Conservation (phyloP, 2,329 filamentous ascomycete genomes). For the Diaporthe citriasiana region DNA sequence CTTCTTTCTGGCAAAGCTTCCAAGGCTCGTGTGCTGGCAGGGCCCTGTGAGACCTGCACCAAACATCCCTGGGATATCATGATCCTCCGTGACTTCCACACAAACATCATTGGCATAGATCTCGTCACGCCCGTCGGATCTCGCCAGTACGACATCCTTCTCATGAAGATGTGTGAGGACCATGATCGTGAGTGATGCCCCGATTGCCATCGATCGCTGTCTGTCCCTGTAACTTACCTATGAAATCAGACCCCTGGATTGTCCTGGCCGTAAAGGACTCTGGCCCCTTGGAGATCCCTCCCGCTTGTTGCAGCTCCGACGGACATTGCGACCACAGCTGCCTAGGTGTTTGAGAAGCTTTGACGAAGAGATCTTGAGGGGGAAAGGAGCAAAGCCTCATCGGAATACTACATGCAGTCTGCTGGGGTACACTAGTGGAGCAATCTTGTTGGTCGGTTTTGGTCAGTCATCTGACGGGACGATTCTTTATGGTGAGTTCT, state of each 20-base stretch:
- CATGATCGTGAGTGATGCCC: neutral
- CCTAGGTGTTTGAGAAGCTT: neutral
- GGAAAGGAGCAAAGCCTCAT: neutral
- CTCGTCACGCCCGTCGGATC: neutral
- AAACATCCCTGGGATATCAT: constrained; percentile 32
- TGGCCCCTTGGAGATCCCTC: neutral
- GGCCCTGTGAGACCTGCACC: neutral
- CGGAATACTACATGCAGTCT: neutral
- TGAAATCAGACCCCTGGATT: constrained; percentile 23
- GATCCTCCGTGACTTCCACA: constrained; percentile 32
- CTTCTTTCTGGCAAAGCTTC: constrained; percentile 11
- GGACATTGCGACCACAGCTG: neutral
- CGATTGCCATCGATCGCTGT: neutral
- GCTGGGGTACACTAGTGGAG: neutral
- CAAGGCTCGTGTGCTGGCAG: constrained; percentile 23
- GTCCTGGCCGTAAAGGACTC: constrained; percentile 25
- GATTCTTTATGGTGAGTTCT: neutral
- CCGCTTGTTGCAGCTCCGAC: neutral
- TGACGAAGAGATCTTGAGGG: neutral
- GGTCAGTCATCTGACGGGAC: neutral
- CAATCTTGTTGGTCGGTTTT: neutral
- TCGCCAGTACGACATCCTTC: constrained; percentile 26
- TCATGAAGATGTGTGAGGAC: constrained; percentile 37
- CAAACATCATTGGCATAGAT: neutral
- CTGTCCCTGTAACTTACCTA: neutral